Conservation (phyloP, 345 rosid genomes). For the Theobroma cacao region DNA sequence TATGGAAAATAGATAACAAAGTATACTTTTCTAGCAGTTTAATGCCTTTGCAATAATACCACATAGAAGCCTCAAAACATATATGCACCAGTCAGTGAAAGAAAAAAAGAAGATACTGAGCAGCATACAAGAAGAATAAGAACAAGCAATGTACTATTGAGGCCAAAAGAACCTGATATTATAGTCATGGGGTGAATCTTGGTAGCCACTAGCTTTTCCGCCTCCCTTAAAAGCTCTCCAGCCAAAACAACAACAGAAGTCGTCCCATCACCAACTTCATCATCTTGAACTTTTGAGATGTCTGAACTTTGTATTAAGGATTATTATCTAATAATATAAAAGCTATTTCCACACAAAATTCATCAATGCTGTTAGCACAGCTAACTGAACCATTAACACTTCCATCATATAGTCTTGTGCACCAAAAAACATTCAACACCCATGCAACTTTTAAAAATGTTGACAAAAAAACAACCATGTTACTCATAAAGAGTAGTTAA, state of each 20-base stretch:
- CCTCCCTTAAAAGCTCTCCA: conserved; percentile 92
- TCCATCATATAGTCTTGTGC: not conserved
- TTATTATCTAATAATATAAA: not conserved
- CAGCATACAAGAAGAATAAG: not conserved
- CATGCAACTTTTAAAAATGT: not conserved
- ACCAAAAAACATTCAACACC: not conserved
- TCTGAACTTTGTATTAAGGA: conserved; percentile 35
- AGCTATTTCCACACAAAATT: not conserved
- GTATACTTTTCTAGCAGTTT: not conserved
- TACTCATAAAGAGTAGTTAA: not conserved
- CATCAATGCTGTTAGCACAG: not conserved
- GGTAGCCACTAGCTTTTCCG: conserved; percentile 83
- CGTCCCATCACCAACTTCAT: conserved; percentile 99
- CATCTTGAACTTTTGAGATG: conserved; percentile 99
- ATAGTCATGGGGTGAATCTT: conserved; percentile 99
- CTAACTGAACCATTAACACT: not conserved
- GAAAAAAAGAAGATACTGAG: not conserved
- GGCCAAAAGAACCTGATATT: conserved; percentile 55
- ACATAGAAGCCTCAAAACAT: not conserved
- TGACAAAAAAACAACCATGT: not conserved
- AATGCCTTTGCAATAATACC: not conserved
- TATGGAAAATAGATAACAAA: not conserved
- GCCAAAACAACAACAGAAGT: conserved; percentile 99
- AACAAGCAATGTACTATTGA: not conserved
- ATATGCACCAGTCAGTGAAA: not conserved